These are phyloP conservation scores for Brassica cretica DNA, from an alignment of 345 rosid species.

Conservation along the genomic window DNA sequence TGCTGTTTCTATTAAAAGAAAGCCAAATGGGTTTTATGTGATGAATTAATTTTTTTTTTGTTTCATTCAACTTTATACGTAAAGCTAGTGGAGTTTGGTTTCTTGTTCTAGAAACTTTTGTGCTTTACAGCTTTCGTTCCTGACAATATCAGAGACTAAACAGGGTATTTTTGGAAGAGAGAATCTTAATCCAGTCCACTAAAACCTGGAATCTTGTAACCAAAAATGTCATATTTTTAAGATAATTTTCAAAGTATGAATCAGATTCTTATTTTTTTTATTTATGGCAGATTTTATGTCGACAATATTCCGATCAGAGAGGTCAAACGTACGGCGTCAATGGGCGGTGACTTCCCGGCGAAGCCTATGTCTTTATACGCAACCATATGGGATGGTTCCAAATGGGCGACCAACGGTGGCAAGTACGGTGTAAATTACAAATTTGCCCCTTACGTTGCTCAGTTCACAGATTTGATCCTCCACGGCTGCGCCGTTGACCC, in stretches of 20 bases:
- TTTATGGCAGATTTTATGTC: slow-evolving; percentile 60
- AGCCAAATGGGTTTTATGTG: slow-evolving; percentile 5
- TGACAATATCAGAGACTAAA: slow-evolving; percentile 15
- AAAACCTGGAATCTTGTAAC: background rate
- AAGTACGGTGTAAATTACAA: slow-evolving; percentile 89
- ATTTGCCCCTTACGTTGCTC: slow-evolving; percentile 70
- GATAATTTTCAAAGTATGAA: background rate
- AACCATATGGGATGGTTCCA: slow-evolving; percentile 96
- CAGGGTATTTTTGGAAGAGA: background rate
- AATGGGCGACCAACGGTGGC: slow-evolving; percentile 97
- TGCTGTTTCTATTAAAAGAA: slow-evolving; percentile 20
- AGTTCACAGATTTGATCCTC: slow-evolving; percentile 68
- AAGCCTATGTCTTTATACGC: slow-evolving; percentile 97
- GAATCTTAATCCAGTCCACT: slow-evolving; percentile 10
- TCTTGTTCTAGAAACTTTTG: slow-evolving; percentile 20
- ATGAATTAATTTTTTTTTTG: background rate
- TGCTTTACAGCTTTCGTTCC: slow-evolving; percentile 18
- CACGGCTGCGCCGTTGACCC: slow-evolving; percentile 96
- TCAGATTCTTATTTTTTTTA: background rate
- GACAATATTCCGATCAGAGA: slow-evolving; percentile 83
- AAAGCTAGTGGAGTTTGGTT: slow-evolving; percentile 16
- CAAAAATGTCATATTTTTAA: background rate
- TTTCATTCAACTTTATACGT: background rate
- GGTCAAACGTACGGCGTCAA: slow-evolving; percentile 58
- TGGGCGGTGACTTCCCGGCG: slow-evolving; percentile 89